phyloP scores from a whole-genome alignment of 257 asterid species.

The Nicotiana tabacum region DNA sequence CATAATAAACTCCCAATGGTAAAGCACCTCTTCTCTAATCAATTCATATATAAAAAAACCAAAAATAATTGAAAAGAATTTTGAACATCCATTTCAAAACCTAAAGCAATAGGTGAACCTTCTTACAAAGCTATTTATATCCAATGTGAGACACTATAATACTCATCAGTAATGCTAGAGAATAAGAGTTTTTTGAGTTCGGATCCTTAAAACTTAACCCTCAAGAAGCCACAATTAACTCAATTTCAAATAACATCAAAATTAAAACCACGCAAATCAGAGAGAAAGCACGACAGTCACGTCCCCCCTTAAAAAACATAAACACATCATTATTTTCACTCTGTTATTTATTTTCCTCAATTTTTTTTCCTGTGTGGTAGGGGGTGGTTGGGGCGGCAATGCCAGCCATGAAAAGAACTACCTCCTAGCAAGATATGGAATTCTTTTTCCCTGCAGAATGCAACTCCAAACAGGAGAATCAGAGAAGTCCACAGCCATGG shows the following conservation, averaged over 20 bases:
- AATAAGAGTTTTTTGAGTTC: not conserved
- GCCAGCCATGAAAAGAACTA: not conserved
- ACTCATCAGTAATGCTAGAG: not conserved
- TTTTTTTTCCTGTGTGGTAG: not conserved
- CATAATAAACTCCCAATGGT: not conserved
- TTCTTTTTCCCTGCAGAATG: not conserved
- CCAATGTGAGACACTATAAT: not conserved
- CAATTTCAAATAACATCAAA: not conserved
- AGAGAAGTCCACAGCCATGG: not conserved
- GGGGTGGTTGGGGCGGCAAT: not conserved
- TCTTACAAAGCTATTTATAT: not conserved
- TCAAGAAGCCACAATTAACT: not conserved
- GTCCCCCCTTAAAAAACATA: not conserved
- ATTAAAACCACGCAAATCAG: not conserved
- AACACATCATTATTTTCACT: not conserved
- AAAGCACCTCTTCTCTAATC: not conserved
- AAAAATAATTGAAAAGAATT: not conserved
- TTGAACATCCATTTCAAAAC: not conserved
- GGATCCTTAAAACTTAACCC: not conserved
- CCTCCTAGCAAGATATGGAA: conserved; percentile 3
- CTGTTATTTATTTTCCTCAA: not conserved
- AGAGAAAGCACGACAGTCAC: not conserved
- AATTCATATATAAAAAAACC: no score
- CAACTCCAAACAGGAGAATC: not conserved
- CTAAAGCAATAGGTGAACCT: not conserved